Base-by-base conservation (phyloP, 768 basidiomycete species). In the Clavulina sp. region DNA sequence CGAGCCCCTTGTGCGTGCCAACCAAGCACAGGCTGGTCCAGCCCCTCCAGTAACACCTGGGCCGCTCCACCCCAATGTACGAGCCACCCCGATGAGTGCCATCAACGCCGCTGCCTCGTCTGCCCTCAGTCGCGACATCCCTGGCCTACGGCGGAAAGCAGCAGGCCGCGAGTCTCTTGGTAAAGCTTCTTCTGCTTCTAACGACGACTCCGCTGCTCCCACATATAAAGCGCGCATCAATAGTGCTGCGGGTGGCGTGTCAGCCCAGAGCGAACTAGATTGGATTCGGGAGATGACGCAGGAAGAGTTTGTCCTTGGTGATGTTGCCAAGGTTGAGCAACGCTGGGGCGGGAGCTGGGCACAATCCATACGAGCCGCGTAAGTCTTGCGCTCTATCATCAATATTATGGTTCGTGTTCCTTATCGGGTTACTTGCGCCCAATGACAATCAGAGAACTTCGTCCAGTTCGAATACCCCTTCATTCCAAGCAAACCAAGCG, bases 401-500 rank as follows among this genome's bases (percentile, higher is more conserved):
- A 16, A 47, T 40, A 32, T 3, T 3, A n/a, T 41, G 49, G 40
- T 16, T 46, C 43, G 26, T 9, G 19, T 9, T 9, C 19, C 43
- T 26, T 26, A 1, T 9, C 9, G 16, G 9, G 43, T 13, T 46
- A 24, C 29, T 21, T 23, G 51, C 16, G 44, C 3, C n/a, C n/a
- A n/a, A n/a, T n/a, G n/a, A n/a, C n/a, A n/a, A n/a, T n/a, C 63
- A 92, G 87, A 30, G 82, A 91, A 38, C 71, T 92, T 9, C 78
- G 77, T 62, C 95, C 95, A 0, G 70, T 86, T 43, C 83, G 95
- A 30, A 86, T 96, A 58, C 91, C 88, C 0, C 71, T 99, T 0
- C 87, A 84, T 57, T 85, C 89, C 0, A 97, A 96, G 64, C 78
- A 84, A 49, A 89, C 91, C 2, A 97, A 97, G 66, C 86, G 95